phyloP scores from a whole-genome alignment of 768 basidiomycete species.

The button mushroom (Agaricus bisporus) region DNA sequence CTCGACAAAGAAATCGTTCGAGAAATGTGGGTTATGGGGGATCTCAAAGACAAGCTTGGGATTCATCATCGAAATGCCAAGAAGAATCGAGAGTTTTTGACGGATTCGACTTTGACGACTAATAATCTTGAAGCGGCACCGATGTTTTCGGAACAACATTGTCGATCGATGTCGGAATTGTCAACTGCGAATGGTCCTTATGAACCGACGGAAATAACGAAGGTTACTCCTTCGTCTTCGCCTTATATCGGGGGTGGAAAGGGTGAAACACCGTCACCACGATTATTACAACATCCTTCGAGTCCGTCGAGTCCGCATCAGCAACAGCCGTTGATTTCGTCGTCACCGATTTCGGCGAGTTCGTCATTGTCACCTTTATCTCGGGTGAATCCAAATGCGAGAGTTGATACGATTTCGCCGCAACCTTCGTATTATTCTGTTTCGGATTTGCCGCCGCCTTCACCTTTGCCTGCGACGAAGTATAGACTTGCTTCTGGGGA shows the following conservation, averaged over 20 bases:
- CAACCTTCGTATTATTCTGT: conserved; percentile 64
- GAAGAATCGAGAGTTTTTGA: conserved; percentile 23
- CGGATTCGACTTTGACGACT: conserved; percentile 9
- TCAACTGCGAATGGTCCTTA: conserved; percentile 35
- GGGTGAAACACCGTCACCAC: conserved; percentile 10
- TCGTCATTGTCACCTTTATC: too few relatives aligned
- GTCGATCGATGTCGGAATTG: conserved; percentile 60
- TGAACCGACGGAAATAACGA: conserved; percentile 32
- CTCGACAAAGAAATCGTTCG: conserved; percentile 87
- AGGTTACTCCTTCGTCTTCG: too few relatives aligned
- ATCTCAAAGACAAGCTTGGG: conserved; percentile 78
- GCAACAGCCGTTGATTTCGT: too few relatives aligned
- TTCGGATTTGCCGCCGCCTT: conserved; percentile 57
- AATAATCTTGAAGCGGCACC: conserved; percentile 56
- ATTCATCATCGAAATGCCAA: conserved; percentile 56
- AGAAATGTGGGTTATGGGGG: conserved; percentile 84
- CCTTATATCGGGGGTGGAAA: too few relatives aligned
- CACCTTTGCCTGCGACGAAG: conserved; percentile 49
- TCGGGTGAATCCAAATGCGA: background rate
- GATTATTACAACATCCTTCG: conserved; percentile 19
- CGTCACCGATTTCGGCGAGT: too few relatives aligned
- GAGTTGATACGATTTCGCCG: conserved; percentile 27
- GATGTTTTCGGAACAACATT: conserved; percentile 64
- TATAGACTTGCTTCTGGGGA: conserved; percentile 42
- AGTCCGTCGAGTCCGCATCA: too few relatives aligned